Base-by-base conservation (phyloP, 441 rosid genomes). In the Jatropha podagrica region DNA sequence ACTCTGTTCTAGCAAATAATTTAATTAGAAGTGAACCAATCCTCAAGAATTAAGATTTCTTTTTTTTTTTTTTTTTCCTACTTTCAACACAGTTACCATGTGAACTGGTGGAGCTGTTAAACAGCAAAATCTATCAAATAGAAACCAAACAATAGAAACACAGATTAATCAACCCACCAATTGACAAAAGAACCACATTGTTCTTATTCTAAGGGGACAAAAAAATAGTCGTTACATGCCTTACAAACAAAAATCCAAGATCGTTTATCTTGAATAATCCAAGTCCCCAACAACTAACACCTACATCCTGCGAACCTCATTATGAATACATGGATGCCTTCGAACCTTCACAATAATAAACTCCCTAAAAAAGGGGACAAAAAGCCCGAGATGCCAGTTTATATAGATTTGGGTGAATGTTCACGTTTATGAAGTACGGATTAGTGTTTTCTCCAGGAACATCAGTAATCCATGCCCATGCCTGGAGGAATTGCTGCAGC, bases 401-500 rank as follows among this genome's bases (percentile, higher is more conserved):
- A 3, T 73, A 27, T 71, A 38, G 54, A 70, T 59, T 76, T 65
- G 48, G 20, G 32, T 54, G 27, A 4, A 2, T 51, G 55, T 10
- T 9, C 15, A 15, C 13, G 42, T 26, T 32, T 15, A 17, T 13
- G 38, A 18, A 38, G 49, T 67, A 55, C 23, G 13, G n/a, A 54
- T 38, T 55, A 38, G 13, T 8, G 64, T 42, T 17, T 38, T 11
- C 51, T 54, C 23, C 44, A 18, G 14, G 48, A 10, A 65, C 56
- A 74, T 87, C 83, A 88, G 54, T 86, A 90, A 71, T 83, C 95
- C 97, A 90, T 90, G 77, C 90, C 90, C 86, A 85, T 85, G 76
- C 91, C 91, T 7, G 82, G 86, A 2, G 86, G 83, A 88, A 87
- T 85, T 52, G 84, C 89, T 15, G 92, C 79, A 55, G 79, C 85